Conservation (phyloP, 495 filamentous ascomycete genomes). For the Trichoderma erinaceum region DNA sequence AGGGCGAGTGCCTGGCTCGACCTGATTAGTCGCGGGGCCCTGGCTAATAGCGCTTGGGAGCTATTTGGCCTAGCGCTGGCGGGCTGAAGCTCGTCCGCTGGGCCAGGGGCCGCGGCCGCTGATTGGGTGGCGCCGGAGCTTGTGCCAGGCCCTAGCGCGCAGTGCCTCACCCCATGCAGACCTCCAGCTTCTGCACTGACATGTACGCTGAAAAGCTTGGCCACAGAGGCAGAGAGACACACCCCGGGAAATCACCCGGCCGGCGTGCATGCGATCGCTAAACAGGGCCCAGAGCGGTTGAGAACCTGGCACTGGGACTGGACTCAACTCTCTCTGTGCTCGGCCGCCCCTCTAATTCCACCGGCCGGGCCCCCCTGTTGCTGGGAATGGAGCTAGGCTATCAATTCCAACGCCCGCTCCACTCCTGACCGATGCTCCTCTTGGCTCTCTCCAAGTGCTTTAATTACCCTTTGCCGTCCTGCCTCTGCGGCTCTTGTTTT, state of each 20-base stretch:
- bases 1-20: not conserved
- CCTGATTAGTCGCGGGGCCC: not conserved
- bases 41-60: not conserved
- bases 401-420: slow-evolving; percentile 11
- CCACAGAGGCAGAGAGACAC: no score
- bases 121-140: not conserved
- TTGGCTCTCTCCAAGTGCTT: not conserved
- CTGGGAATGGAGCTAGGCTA: not conserved
- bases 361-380: no score
- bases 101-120: not conserved
- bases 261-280: no score
- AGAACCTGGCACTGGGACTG: no score
- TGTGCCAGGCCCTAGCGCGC: not conserved
- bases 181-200: no score
- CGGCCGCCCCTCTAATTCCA: no score
- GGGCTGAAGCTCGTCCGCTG: not conserved
- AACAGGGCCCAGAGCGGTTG: no score
- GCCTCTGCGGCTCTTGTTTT: slow-evolving; percentile 2
- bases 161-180: no score
- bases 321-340: no score
- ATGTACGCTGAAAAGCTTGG: no score
- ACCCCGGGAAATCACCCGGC: no score
- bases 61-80: not conserved
- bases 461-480: not conserved
- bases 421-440: not conserved